Percentiles rank a stretch among this genome's conserved stretches.
phyloP scores from a whole-genome alignment of 768 basidiomycete species.

The Piloderma croceum region DNA sequence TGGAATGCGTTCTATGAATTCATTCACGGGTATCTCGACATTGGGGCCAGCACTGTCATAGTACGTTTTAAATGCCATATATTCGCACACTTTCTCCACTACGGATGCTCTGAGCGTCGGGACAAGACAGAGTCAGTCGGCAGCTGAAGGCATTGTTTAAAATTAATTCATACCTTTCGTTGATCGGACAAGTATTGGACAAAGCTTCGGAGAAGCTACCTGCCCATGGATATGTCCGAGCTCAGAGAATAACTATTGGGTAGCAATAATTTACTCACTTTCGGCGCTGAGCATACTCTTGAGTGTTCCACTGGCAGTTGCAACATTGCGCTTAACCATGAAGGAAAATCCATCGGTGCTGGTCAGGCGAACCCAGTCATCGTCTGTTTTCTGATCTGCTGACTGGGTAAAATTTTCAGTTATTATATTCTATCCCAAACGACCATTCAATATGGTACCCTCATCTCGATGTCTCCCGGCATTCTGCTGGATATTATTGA shows the following conservation, averaged over 20 bases:
- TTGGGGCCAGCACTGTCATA: slow-evolving; percentile 66
- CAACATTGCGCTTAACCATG: slow-evolving; percentile 70
- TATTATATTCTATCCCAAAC: not conserved
- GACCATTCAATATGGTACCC: slow-evolving; percentile 11
- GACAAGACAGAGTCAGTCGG: not conserved
- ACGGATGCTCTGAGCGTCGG: slow-evolving; percentile 48
- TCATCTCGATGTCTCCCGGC: slow-evolving; percentile 13
- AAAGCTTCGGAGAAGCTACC: slow-evolving; percentile 73
- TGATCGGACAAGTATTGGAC: slow-evolving; percentile 61
- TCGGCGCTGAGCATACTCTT: slow-evolving; percentile 72
- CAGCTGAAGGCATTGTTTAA: not conserved
- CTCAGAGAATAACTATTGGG: too few species aligned
- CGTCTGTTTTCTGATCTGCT: slow-evolving; percentile 13
- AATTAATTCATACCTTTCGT: slow-evolving; percentile 53
- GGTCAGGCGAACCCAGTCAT: slow-evolving; percentile 71
- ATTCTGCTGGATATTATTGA: slow-evolving; percentile 9
- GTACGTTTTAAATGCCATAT: slow-evolving; percentile 78
- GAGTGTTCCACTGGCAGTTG: slow-evolving; percentile 75
- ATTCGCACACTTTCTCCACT: slow-evolving; percentile 85
- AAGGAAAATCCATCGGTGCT: slow-evolving; percentile 80
- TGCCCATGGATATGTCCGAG: slow-evolving; percentile 21
- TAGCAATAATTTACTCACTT: slow-evolving; percentile 37
- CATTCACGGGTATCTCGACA: slow-evolving; percentile 71
- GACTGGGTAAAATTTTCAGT: not conserved
- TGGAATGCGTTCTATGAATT: slow-evolving; percentile 77